Evolutionary conservation across 2,329 filamentous ascomycete species (phyloP), one percentile per base, ranked within the genome.

Genomic region (Cladosporium oxysporum): DNA sequence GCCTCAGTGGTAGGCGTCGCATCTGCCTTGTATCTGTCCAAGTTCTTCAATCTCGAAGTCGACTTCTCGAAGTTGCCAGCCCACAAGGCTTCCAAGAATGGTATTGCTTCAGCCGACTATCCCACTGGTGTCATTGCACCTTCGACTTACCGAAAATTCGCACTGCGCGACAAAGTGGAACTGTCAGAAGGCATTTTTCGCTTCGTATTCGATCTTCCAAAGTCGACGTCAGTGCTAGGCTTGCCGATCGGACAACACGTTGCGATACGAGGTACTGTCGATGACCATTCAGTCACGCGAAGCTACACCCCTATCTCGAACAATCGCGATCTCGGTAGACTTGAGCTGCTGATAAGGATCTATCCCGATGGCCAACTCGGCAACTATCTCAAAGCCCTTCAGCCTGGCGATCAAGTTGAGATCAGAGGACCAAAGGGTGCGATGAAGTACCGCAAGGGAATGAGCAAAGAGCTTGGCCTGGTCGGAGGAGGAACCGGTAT

Each of bases 371-470:
- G 85, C 31, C 74, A 78, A 41, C 41, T 73, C 14, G 80, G 79
- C 1, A 75, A 77, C 16, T 84, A 86, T 70, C 79, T 87, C 1
- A 73, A 77, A 50, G 28, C 10, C n/a, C 77, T 87, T 2, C 64
- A 80, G 0, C 66, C 83, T 8, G 84, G 84, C 16, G 83, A 86
- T 62, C 75, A 79, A 44, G 70, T 86, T 3, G 75, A 80, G 3
- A 82, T 87, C 71, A 80, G 85, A 16, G 85, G 85, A 0, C 85
- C 85, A 44, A 87, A 85, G 72, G 85, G 85, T 11, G 80, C 83
- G 1, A 86, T 87, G 83, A 78, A 78, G 11, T 87, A 87, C 71
- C 73, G 72, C 18, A 78, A 77, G 23, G 78, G 78, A 0, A 74
- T 81, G 0, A 78, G 76, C 58, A 79, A 77, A 68, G 74, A 78